Evolutionary conservation across 495 filamentous ascomycete species (phyloP).

Genomic region (Penicillium parvum): DNA sequence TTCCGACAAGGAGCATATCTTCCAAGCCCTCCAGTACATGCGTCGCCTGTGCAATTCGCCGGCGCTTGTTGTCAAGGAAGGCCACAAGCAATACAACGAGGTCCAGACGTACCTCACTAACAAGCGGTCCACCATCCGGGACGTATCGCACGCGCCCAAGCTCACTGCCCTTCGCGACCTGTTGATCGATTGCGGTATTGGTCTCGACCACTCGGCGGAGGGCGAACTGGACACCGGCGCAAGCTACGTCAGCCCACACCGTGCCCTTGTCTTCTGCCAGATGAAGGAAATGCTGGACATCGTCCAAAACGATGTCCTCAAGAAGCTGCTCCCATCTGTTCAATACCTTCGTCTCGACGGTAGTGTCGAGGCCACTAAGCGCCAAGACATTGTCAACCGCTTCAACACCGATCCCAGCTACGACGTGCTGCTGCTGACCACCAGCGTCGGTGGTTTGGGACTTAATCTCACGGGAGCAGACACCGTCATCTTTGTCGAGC

Average conservation of each 20-base stretch:
- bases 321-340: conserved; percentile 77
- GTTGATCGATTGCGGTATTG: conserved; percentile 93
- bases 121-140: conserved; percentile 69
- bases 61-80: conserved; percentile 88
- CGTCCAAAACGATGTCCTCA: conserved; percentile 87
- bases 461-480: conserved; percentile 96
- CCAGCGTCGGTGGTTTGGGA: conserved; percentile 88
- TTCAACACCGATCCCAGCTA: conserved; percentile 98
- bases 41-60: conserved; percentile 98
- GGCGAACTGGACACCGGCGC: conserved; percentile 61
- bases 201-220: conserved; percentile 52
- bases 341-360: conserved; percentile 90
- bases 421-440: conserved; percentile 88
- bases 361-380: conserved; percentile 78
- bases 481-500: conserved; percentile 98
- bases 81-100: conserved; percentile 83
- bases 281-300: conserved; percentile 99
- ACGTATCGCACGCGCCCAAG: conserved; percentile 87
- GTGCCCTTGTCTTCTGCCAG: conserved; percentile 95
- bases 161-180: conserved; percentile 83
- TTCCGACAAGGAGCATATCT: conserved; percentile 94
- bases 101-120: conserved; percentile 68
- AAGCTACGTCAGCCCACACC: conserved; percentile 86
- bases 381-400: conserved; percentile 95
- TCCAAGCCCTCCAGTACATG: conserved; percentile 99